phyloP scores from a whole-genome alignment of 2,329 filamentous ascomycete genomes.

The Phyllosticta citribraziliensis region DNA sequence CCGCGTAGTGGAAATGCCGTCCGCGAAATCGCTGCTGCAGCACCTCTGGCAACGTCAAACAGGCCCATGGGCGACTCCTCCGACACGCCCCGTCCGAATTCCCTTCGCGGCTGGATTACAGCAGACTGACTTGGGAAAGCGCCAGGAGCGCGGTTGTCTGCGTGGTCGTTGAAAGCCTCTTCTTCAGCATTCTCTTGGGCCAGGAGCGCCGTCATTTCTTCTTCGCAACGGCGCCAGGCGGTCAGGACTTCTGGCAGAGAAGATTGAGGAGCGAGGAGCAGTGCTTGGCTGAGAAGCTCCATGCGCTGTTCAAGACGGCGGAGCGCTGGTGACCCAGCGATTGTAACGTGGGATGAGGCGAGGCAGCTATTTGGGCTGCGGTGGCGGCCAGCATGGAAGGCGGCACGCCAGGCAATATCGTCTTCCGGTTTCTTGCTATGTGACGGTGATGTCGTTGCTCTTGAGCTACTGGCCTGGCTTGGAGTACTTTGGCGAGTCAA shows the following conservation, averaged over 20 bases:
- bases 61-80: constrained; percentile 44
- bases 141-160: constrained; percentile 45
- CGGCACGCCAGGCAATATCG: constrained; percentile 69
- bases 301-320: constrained; percentile 71
- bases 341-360: constrained; percentile 25
- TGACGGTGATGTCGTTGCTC: constrained; percentile 1
- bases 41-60: constrained; percentile 43
- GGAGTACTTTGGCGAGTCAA: not conserved
- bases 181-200: constrained; percentile 59
- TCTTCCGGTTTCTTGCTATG: constrained; percentile 34
- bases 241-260: constrained; percentile 67
- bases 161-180: constrained; percentile 58
- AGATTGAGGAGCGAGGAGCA: constrained; percentile 60
- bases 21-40: constrained; percentile 37
- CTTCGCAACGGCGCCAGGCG: constrained; percentile 67
- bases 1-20: constrained; percentile 37
- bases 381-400: constrained; percentile 68
- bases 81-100: constrained; percentile 31
- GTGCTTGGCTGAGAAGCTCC: constrained; percentile 65
- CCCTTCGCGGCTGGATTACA: constrained; percentile 29
- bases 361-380: constrained; percentile 27
- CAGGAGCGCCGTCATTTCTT: constrained; percentile 60
- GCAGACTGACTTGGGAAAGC: constrained; percentile 29
- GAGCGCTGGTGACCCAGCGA: constrained; percentile 39
- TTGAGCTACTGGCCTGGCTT: not conserved